A percentile compares a stretch with the other conserved stretches of the same genome.
Evolutionary conservation across 2,329 filamentous ascomycete genomes (phyloP).

Genomic region (Stenocarpella maydis): DNA sequence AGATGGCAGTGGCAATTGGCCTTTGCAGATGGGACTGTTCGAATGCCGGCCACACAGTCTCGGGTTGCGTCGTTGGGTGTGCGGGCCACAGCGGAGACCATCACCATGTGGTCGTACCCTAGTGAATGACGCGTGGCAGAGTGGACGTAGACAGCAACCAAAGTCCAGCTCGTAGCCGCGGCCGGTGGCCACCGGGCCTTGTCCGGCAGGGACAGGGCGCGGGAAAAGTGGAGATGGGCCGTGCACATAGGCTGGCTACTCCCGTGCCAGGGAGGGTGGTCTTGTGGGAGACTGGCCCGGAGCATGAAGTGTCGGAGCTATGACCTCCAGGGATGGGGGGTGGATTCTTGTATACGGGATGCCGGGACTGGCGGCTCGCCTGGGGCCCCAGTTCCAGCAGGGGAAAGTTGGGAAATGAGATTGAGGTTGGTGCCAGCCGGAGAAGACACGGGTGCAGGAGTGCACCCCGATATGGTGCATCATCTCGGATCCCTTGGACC

Average conservation of each 20-base stretch:
- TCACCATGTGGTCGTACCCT: neutral
- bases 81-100: neutral
- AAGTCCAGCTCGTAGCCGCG: neutral
- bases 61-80: neutral
- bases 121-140: neutral
- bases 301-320: constrained; percentile 31
- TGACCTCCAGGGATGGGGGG: constrained; percentile 16
- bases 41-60: neutral
- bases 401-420: constrained; percentile 28
- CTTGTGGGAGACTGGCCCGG: constrained; percentile 26
- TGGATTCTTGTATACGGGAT: constrained; percentile 8
- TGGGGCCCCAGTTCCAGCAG: constrained; percentile 9
- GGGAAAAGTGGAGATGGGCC: constrained; percentile 37
- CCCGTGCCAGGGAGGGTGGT: constrained; percentile 21
- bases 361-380: constrained; percentile 29
- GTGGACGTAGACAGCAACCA: neutral
- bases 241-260: constrained; percentile 30
- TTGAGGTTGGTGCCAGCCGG: constrained; percentile 12
- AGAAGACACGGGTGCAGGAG: constrained; percentile 1
- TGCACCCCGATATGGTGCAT: constrained; percentile 9
- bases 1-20: neutral
- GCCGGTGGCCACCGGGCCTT: constrained; percentile 26
- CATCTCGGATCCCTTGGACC: constrained; percentile 23
- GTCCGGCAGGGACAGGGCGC: constrained; percentile 28
- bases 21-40: neutral